Base-by-base conservation (phyloP, 371 early-diverging fungal species). In the Mucor piriformis region DNA sequence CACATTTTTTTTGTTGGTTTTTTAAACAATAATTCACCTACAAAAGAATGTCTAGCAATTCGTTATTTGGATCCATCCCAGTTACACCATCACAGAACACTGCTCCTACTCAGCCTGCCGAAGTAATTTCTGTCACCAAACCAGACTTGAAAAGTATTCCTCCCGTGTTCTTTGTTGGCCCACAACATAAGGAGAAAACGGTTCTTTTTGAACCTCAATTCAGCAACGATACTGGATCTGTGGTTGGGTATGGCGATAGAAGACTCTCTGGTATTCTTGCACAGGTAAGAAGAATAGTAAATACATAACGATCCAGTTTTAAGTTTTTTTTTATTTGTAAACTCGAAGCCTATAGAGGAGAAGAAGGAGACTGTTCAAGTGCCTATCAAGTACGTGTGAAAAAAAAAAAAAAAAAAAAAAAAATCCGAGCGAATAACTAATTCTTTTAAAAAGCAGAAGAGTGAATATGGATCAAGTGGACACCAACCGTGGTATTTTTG, bases 221-320 rank as follows among this genome's bases (percentile, higher is more conserved):
- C 5, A 56, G 13, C 40, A 20, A 47, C 0, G 35, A 53, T 4
- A 16, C 50, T 8, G 52, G 57, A 6, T 13, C 48, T 18, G 43
- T 53, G 1, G 46, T 52, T 29, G 58, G 57, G 2, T 50, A 66
- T 38, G 67, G 62, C 6, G 57, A 66, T 21, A 52, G 67, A 58
- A 53, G 67, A 50, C 58, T 66, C 13, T 66, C 67, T 16, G 40
- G 51, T 12, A 50, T 66, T 32, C 37, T 61, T 6, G 27, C 61
- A 33, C 54, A 66, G 42, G 67, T 66, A 66, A 57, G 10, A 34
- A 6, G 6, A 37, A 37, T n/a, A 37, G 11, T 37, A 37, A n/a
- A 10, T 11, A 0, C 37, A 13, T 11, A n/a, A 37, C 43, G 10
- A 21, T 24, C 23, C 13, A 21, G 25, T 21, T 24, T 6, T 21